Percentiles rank a stretch among this genome's conserved stretches.
These are phyloP conservation scores for Hericium coralloides DNA, from an alignment of 768 basidiomycete genomes.

Conservation along the genomic window DNA sequence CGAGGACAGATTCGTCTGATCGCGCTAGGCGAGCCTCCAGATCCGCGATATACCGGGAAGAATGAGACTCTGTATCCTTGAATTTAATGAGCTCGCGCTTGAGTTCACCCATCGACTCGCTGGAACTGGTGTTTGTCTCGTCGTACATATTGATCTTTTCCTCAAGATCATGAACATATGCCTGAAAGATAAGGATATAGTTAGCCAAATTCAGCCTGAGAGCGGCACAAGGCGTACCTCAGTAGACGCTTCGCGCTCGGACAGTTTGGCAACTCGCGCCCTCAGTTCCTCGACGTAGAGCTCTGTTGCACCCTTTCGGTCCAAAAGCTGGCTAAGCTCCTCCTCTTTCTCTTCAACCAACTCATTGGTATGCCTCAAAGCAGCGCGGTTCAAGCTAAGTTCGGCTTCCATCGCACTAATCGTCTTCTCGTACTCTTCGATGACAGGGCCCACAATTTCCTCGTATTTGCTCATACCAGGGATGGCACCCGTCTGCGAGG, in stretches of 20 bases:
- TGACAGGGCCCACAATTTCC: constrained; percentile 93
- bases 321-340: constrained; percentile 54
- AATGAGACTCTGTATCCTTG: constrained; percentile 67
- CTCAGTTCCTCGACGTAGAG: constrained; percentile 84
- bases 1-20: constrained; percentile 68
- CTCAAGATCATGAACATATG: constrained; percentile 90
- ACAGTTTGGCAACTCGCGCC: constrained; percentile 66
- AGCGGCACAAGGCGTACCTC: constrained; percentile 50
- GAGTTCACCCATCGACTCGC: constrained; percentile 74
- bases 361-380: constrained; percentile 85
- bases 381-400: constrained; percentile 77
- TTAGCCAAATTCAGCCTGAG: constrained; percentile 2
- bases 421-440: constrained; percentile 98
- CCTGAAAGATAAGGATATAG: constrained; percentile 36
- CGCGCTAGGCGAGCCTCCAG: constrained; percentile 75
- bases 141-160: constrained; percentile 82
- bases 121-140: constrained; percentile 68
- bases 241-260: constrained; percentile 83
- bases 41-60: constrained; percentile 74
- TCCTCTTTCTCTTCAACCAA: constrained; percentile 89
- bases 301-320: constrained; percentile 71
- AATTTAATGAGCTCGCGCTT: constrained; percentile 73
- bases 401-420: constrained; percentile 93
- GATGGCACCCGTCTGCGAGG: constrained; percentile 47
- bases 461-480: constrained; percentile 67